These are phyloP conservation scores for Diaporthe australafricana DNA, from an alignment of 2,329 filamentous ascomycete genomes.

Conservation along the genomic window DNA sequence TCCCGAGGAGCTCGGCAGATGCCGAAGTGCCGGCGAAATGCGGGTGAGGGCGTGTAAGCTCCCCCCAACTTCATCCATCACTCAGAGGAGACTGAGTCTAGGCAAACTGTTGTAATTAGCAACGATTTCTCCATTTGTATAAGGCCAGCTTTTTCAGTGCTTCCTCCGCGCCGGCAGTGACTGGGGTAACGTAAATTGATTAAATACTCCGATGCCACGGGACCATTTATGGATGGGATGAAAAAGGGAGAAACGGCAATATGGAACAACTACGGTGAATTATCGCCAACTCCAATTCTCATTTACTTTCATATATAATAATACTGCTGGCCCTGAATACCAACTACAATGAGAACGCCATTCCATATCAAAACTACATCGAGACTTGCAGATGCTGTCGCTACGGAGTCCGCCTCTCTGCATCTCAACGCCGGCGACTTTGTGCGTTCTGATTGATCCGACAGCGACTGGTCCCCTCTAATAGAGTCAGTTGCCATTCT, in stretches of 20 bases:
- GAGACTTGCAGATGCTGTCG: neutral
- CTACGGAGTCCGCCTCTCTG: neutral
- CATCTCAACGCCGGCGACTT: no score
- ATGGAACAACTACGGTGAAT: neutral
- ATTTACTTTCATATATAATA: neutral
- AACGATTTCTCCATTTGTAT: conserved; percentile 9
- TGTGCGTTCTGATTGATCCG: no score
- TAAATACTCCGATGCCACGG: conserved; percentile 18
- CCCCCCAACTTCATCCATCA: no score
- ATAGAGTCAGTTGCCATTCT: neutral
- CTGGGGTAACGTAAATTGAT: conserved; percentile 7
- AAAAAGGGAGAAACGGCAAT: neutral
- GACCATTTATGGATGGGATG: neutral
- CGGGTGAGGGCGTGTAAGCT: no score
- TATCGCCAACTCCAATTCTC: neutral
- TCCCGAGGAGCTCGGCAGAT: neutral
- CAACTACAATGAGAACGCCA: neutral
- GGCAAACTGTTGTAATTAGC: neutral
- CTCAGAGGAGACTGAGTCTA: neutral
- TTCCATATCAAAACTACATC: neutral
- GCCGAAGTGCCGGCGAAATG: neutral
- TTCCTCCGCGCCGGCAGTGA: conserved; percentile 14
- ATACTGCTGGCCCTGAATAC: neutral
- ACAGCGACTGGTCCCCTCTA: neutral
- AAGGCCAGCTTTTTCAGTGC: neutral